Evolutionary conservation across 805 yeast species (phyloP).

Genomic region (Myxozyma sirexii): DNA sequence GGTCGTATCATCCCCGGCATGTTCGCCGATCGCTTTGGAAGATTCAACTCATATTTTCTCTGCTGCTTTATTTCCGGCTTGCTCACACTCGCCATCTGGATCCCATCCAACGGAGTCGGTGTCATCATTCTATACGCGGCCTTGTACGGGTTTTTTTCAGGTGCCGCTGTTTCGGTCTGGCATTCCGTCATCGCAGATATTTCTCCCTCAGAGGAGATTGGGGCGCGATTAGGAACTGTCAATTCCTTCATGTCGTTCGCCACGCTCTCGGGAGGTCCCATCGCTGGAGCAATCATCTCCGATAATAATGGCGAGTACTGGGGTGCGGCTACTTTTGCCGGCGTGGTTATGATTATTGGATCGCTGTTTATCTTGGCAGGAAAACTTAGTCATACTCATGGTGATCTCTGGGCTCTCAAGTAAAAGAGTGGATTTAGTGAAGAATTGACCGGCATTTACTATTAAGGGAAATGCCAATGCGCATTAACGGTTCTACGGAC

Average conservation of each 20-base stretch:
- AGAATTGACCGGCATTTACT: too few species aligned
- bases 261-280: constrained; percentile 39
- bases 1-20: constrained; percentile 56
- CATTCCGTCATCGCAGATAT: constrained; percentile 42
- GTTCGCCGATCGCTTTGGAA: constrained; percentile 53
- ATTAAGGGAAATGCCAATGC: too few species aligned
- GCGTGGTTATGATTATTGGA: constrained; percentile 23
- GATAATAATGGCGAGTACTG: constrained; percentile 29
- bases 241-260: constrained; percentile 59
- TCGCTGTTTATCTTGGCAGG: constrained; percentile 10
- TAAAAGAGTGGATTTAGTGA: too few species aligned
- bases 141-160: constrained; percentile 42
- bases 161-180: constrained; percentile 42
- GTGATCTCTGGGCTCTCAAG: constrained; percentile 5
- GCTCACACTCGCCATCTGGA: constrained; percentile 43
- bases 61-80: constrained; percentile 38
- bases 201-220: constrained; percentile 37
- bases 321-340: constrained; percentile 34
- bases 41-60: constrained; percentile 47
- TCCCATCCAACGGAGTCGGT: constrained; percentile 39
- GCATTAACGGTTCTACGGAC: too few species aligned
- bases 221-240: constrained; percentile 60
- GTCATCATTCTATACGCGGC: constrained; percentile 40
- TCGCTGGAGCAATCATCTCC: constrained; percentile 39
- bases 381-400: constrained; percentile 10